Evolutionary conservation across 1,139 yeast genomes (phyloP), one percentile per base, ranked within the genome.

Genomic region (Blastobotrys petasosporus): DNA sequence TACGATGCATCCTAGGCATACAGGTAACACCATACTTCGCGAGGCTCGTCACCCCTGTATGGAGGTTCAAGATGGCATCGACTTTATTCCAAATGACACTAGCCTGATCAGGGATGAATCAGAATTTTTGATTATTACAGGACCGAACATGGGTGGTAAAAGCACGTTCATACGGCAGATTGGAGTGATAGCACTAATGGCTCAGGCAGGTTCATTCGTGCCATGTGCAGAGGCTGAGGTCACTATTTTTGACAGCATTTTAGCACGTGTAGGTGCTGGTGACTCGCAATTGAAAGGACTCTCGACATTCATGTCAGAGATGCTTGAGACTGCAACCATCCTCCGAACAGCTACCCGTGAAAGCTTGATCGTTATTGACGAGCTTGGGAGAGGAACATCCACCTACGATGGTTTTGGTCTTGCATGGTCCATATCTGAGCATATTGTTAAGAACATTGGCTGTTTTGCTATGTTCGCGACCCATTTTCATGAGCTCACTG

Each of bases 101-200:
- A 62, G 68, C 11, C 69, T 88, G 48, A 60, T 61, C 10, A 71
- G 73, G 25, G 75, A 69, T 5, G 65, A 65, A 9, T 72, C 80
- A 13, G 86, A 85, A 47, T 90, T 92, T 60, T 73, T 80, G 12
- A 83, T 92, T 30, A 86, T 92, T 31, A 92, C 98, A 0, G 98
- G 98, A 15, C 98, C 98, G 34, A 92, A 92, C 61, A 92, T 92
- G 98, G 98, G 97, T 50, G 97, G 97, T 60, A 92, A 92, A 64
- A 87, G 97, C 1, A 90, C 97, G 0, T 92, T 85, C 64, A 88
- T 92, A 44, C 77, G 97, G 52, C 96, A 92, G 58, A 75, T 87
- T 45, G 98, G 97, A 9, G 94, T 86, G 1, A 83, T 90, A 48
- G 82, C 94, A 2, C 69, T 90, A 42, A 75, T 92, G 86, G 88